These are phyloP conservation scores for Geotrichum europaeum DNA, from an alignment of 1,139 yeast species.

Conservation along the genomic window DNA sequence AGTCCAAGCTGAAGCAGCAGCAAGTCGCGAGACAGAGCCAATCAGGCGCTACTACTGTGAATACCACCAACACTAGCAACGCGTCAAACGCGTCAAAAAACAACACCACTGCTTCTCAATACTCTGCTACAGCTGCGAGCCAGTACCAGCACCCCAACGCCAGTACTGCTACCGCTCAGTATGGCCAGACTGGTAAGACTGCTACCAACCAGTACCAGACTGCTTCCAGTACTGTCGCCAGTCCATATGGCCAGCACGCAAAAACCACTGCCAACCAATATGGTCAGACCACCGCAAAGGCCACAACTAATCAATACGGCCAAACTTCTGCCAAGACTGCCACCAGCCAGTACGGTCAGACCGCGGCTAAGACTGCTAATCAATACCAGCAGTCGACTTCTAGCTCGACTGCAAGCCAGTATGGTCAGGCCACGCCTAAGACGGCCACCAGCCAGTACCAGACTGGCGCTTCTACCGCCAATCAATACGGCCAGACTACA, in stretches of 20 bases:
- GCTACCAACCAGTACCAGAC: not conserved
- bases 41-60: not conserved
- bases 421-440: not conserved
- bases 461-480: not conserved
- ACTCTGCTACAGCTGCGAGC: not conserved
- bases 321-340: not conserved
- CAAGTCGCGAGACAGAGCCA: not conserved
- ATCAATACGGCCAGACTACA: not conserved
- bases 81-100: not conserved
- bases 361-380: not conserved
- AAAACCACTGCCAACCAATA: not conserved
- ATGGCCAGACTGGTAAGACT: not conserved
- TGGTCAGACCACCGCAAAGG: not conserved
- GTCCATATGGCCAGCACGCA: not conserved
- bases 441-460: not conserved
- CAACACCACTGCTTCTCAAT: not conserved
- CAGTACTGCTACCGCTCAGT: not conserved
- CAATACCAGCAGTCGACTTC: not conserved
- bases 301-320: not conserved
- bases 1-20: not conserved
- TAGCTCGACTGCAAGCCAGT: not conserved
- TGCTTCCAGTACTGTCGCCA: slow-evolving; percentile 1
- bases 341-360: not conserved
- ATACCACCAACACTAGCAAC: not conserved
- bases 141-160: not conserved